Evolutionary conservation across 2,329 filamentous ascomycete species (phyloP).

Genomic region (Botrytis squamosa): DNA sequence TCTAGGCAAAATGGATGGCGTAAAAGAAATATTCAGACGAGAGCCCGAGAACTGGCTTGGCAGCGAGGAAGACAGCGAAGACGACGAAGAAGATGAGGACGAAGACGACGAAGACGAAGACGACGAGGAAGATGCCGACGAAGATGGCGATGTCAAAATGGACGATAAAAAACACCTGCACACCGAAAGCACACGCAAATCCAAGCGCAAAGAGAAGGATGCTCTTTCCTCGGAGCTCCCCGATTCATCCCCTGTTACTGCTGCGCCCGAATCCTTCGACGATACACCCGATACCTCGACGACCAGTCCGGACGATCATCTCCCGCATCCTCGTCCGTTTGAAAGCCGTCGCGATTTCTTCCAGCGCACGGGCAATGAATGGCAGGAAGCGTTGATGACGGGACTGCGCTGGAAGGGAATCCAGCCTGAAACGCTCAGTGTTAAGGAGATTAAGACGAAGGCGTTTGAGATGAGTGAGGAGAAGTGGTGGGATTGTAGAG

Average conservation of each 20-base stretch:
- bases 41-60: constrained; percentile 84
- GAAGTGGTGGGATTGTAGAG: constrained; percentile 98
- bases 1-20: constrained; percentile 90
- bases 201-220: constrained; percentile 57
- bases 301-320: constrained; percentile 33
- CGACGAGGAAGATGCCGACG: constrained; percentile 47
- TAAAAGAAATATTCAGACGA: constrained; percentile 84
- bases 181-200: constrained; percentile 49
- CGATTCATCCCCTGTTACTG: constrained; percentile 23
- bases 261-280: constrained; percentile 53
- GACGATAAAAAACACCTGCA: constrained; percentile 38
- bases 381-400: constrained; percentile 84
- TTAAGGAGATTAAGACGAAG: constrained; percentile 91
- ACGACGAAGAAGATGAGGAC: constrained; percentile 55
- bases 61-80: constrained; percentile 61
- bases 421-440: constrained; percentile 63
- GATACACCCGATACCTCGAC: constrained; percentile 42
- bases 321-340: constrained; percentile 53
- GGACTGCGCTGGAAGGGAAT: constrained; percentile 67
- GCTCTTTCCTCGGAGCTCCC: not conserved
- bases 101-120: constrained; percentile 50
- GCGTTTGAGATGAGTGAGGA: constrained; percentile 91
- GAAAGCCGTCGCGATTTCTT: constrained; percentile 93
- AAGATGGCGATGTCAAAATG: constrained; percentile 47
- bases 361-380: constrained; percentile 78